Percentiles rank a stretch among this genome's conserved stretches.
phyloP scores from a whole-genome alignment of 805 yeast species.

The Candida easanensis region DNA sequence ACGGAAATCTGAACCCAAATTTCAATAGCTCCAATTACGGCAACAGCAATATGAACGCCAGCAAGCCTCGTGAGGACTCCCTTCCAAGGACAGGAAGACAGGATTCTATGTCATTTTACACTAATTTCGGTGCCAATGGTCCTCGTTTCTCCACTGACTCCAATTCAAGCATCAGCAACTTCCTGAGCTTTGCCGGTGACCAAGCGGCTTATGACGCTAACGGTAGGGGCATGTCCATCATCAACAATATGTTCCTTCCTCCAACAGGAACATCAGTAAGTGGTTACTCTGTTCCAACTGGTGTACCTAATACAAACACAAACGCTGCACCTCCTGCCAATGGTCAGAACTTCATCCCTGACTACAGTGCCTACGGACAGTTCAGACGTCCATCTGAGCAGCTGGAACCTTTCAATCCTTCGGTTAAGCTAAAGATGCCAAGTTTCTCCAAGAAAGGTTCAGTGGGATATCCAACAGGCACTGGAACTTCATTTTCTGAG shows the following conservation, averaged over 20 bases:
- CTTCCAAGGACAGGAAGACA: conserved; percentile 23
- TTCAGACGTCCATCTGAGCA: conserved; percentile 48
- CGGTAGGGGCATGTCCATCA: conserved; percentile 27
- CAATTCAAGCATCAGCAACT: conserved; percentile 26
- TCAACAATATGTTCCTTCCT: conserved; percentile 26
- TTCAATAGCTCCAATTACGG: conserved; percentile 1
- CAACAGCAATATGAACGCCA: conserved; percentile 6
- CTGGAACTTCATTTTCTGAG: conserved; percentile 17
- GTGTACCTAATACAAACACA: background rate
- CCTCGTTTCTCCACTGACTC: conserved; percentile 30
- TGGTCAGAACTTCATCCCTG: conserved; percentile 5
- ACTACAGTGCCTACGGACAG: conserved; percentile 26
- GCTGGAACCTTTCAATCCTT: conserved; percentile 44
- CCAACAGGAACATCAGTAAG: conserved; percentile 9
- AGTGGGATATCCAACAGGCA: conserved; percentile 8
- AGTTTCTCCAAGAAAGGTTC: conserved; percentile 23
- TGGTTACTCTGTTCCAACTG: background rate
- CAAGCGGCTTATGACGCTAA: conserved; percentile 19
- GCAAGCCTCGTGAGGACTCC: conserved; percentile 15
- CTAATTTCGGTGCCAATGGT: conserved; percentile 22
- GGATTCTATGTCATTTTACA: conserved; percentile 28
- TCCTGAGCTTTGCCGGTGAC: conserved; percentile 13
- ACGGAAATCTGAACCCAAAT: background rate
- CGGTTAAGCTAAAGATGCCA: conserved; percentile 29
- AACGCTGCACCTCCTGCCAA: background rate